Evolutionary conservation across 257 asterid species (phyloP), one percentile per base, ranked within the genome.

Genomic region (Leptodermis oblonga): DNA sequence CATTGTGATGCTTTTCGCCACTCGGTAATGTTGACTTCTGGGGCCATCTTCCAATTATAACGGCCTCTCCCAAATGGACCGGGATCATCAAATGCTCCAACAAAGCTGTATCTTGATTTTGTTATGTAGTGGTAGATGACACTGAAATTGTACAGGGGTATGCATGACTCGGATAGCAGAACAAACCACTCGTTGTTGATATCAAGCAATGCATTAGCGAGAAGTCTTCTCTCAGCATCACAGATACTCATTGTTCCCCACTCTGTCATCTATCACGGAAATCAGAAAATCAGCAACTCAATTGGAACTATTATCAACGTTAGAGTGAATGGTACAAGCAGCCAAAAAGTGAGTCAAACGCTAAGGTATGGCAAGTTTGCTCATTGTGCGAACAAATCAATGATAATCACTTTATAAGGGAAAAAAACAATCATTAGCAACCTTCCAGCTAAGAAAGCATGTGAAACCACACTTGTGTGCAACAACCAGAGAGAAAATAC

Each of bases 1-100:
- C 86, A 83, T 42, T 83, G 88, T 20, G 88, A 73, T 28, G 81
- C 86, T 75, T 83, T 83, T 28, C 86, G 73, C 88, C 88, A 81
- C 62, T 81, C 78, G 41, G 77, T 48, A 48, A 81, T 28, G 23
- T 78, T 69, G 13, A 82, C 84, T 76, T 82, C 84, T 0, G 86
- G 86, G n/a, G 64, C 64, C 86, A 82, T 79, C 72, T 61, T 56
- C 65, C 18, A 55, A 56, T 68, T 31, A 42, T 82, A 82, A 31
- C 86, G 84, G 5, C 80, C 82, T 71, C 86, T 74, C 15, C 84
- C 86, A 45, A 30, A 71, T 30, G 86, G 88, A 22, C 88, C 88
- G 20, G 84, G 88, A 72, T 83, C 88, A 65, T 83, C 88, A 61
- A 83, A 83, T 53, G 86, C 78, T 25, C 88, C 84, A 23, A 81